Evolutionary conservation across 768 basidiomycete genomes (phyloP).

Genomic region (Floccularia luteovirens): DNA sequence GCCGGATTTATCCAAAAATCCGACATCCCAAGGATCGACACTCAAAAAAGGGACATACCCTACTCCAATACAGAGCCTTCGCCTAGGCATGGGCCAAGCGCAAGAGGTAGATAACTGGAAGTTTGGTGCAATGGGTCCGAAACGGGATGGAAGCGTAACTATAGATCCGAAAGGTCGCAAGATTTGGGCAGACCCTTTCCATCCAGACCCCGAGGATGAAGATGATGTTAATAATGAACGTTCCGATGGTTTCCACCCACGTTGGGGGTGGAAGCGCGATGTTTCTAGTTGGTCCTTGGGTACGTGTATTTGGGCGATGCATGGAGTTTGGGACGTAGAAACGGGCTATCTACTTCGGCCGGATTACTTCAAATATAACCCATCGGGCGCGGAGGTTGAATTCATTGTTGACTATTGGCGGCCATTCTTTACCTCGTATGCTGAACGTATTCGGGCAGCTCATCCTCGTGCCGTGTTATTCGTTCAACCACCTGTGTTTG

Average conservation of each 20-base stretch:
- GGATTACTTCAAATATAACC: conserved; percentile 61
- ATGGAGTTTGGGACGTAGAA: conserved; percentile 82
- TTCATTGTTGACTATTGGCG: conserved; percentile 80
- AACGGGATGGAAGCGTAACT: conserved; percentile 61
- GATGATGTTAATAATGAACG: conserved; percentile 12
- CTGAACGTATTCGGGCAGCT: conserved; percentile 46
- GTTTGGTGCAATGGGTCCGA: conserved; percentile 76
- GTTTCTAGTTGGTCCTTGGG: conserved; percentile 61
- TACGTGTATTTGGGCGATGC: conserved; percentile 79
- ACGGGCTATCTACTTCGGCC: conserved; percentile 60
- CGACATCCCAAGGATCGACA: conserved; percentile 58
- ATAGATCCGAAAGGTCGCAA: conserved; percentile 80
- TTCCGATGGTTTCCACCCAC: conserved; percentile 45
- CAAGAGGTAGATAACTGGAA: conserved; percentile 79
- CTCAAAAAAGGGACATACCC: conserved; percentile 86
- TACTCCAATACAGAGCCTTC: conserved; percentile 75
- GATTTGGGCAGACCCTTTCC: conserved; percentile 81
- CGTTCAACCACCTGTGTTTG: conserved; percentile 88
- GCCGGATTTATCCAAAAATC: conserved; percentile 58
- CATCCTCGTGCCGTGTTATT: conserved; percentile 88
- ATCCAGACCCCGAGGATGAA: conserved; percentile 30
- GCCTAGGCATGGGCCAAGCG: conserved; percentile 81
- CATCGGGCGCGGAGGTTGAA: conserved; percentile 37
- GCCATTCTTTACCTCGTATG: conserved; percentile 56
- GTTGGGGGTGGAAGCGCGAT: conserved; percentile 84